Conservation (phyloP, 768 basidiomycete species). For the Roridomyces roridus region DNA sequence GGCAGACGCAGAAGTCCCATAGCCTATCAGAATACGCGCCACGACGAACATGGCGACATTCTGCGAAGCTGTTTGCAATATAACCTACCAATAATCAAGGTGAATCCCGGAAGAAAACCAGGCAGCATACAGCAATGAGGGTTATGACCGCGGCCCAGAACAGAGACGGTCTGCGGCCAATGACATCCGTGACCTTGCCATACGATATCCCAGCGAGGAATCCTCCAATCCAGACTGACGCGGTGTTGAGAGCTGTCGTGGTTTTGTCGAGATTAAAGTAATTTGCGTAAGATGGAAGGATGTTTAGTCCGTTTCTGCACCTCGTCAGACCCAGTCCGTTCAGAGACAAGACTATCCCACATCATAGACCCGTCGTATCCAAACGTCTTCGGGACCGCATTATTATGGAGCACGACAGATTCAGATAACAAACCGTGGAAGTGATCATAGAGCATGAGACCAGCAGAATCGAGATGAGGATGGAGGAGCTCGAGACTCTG, state of each 20-base stretch:
- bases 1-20: conserved; percentile 28
- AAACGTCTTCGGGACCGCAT: conserved; percentile 11
- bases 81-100: too few species aligned
- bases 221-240: conserved; percentile 30
- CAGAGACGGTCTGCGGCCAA: conserved; percentile 26
- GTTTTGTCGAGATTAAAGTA: conserved; percentile 23
- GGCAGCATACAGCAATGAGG: conserved; percentile 15
- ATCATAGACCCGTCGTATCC: conserved; percentile 26
- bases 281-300: conserved; percentile 25
- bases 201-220: conserved; percentile 29
- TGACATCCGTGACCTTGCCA: conserved; percentile 29
- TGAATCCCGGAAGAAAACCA: not conserved
- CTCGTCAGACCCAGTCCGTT: not conserved
- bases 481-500: conserved; percentile 16
- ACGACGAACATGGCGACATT: conserved; percentile 30
- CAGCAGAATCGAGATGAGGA: conserved; percentile 15
- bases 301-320: conserved; percentile 27
- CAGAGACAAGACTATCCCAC: not conserved
- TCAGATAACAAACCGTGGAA: conserved; percentile 6
- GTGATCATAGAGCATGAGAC: conserved; percentile 18
- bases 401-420: not conserved
- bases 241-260: conserved; percentile 24
- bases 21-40: conserved; percentile 29
- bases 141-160: conserved; percentile 30
- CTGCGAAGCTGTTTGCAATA: conserved; percentile 30